Conservation (phyloP, 345 rosid species). For the Sonneratia caseolaris region DNA sequence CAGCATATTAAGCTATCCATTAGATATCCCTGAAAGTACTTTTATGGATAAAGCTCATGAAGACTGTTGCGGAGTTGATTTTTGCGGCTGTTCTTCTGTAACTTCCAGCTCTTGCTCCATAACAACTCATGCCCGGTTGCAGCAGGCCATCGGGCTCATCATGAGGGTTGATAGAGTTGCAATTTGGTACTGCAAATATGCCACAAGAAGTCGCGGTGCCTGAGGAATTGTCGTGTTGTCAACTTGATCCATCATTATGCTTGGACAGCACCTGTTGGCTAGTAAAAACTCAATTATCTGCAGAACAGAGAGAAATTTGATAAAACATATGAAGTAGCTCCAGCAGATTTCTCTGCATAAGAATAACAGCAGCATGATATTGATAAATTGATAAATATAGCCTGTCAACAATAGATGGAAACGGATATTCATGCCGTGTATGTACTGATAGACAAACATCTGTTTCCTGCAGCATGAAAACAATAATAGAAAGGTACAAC, state of each 20-base stretch:
- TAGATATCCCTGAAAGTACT: neutral
- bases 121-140: neutral
- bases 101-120: neutral
- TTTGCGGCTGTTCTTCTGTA: neutral
- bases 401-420: neutral
- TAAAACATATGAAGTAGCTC: neutral
- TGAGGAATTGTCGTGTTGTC: neutral
- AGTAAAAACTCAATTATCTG: neutral
- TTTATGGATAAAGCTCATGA: neutral
- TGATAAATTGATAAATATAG: too few relatives aligned
- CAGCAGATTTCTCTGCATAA: neutral
- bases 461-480: conserved; percentile 45
- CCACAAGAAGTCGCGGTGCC: neutral
- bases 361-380: neutral
- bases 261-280: neutral
- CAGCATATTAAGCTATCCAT: neutral
- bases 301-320: neutral
- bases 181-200: neutral
- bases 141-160: neutral
- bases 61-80: neutral
- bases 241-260: neutral
- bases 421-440: neutral
- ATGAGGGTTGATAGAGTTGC: neutral
- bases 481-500: conserved; percentile 53
- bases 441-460: conserved; percentile 5